A percentile compares a stretch with the other conserved stretches of the same genome.
These are phyloP conservation scores for Cerioporus squamosus DNA, from an alignment of 1,284 basidiomycete species.

Conservation along the genomic window DNA sequence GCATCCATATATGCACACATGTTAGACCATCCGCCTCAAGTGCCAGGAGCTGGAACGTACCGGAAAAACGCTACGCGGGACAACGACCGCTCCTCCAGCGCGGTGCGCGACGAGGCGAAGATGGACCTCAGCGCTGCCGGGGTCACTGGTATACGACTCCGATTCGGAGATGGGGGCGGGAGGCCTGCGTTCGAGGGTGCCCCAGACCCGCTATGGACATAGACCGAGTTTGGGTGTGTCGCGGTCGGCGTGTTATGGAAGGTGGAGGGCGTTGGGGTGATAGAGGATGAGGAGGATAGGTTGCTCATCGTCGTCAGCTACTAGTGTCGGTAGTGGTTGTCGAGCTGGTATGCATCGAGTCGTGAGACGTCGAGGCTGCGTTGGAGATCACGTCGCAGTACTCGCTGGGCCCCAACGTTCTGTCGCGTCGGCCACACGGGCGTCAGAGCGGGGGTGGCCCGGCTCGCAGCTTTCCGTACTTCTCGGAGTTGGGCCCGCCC, in stretches of 20 bases:
- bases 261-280: slow-evolving; percentile 29
- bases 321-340: background rate
- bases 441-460: background rate
- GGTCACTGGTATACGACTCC: slow-evolving; percentile 75
- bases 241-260: slow-evolving; percentile 27
- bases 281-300: slow-evolving; percentile 31
- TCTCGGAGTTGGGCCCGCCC: background rate
- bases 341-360: background rate
- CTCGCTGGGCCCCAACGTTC: too few relatives aligned
- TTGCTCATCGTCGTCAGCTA: slow-evolving; percentile 27
- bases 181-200: slow-evolving; percentile 4
- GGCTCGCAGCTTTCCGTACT: slow-evolving; percentile 1
- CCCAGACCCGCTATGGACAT: slow-evolving; percentile 6
- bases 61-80: slow-evolving; percentile 85
- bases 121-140: slow-evolving; percentile 79
- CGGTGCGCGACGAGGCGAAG: slow-evolving; percentile 79
- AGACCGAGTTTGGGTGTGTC: slow-evolving; percentile 22
- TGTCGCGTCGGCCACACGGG: background rate
- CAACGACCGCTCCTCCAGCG: slow-evolving; percentile 77
- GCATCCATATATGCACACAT: background rate
- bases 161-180: slow-evolving; percentile 32
- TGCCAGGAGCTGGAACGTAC: slow-evolving; percentile 39
- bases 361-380: background rate
- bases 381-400: background rate
- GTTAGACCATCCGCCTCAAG: background rate